Base-by-base conservation (phyloP, 345 rosid genomes). In the Carallia brachiata region DNA sequence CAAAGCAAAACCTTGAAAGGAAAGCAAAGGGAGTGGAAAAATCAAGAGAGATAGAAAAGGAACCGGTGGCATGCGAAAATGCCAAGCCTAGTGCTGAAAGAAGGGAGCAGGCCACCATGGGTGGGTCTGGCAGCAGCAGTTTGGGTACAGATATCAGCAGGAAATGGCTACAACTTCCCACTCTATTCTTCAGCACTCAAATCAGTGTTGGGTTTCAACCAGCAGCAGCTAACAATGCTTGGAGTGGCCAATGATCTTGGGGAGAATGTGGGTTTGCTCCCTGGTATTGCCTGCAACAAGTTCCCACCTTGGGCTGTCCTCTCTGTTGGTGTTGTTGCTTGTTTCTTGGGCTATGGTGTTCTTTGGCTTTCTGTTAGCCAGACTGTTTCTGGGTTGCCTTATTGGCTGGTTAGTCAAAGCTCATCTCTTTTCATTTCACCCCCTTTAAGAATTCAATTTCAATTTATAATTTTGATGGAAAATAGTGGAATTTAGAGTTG, bases 161-260 rank as follows among this genome's bases (percentile, higher is more conserved):
- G 94, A 54, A 90, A 73, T 75, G 63, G 70, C 36, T 77, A 81
- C 77, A 95, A 84, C 78, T 95, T 95, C 83, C 92, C 98, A 3
- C 90, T 95, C 16, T 95, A 84, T 77, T 90, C 98, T 4, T 57
- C 89, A 5, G 79, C 91, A 1, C 74, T 95, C 32, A 95, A 95
- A 82, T 86, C 88, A 39, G 94, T 90, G 0, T 47, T 90, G 77
- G 98, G 98, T 1, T 86, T 80, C 66, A 90, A 53, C 47, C 99
- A 95, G 81, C 96, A 85, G 72, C 97, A 90, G 71, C 19, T 95
- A 55, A 90, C 98, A 6, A 84, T 95, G 48, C 77, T 95, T 19
- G 99, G 99, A 3, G 99, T 95, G 55, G 99, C 99, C 53, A 85
- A 82, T 85, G 99, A 95, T 78, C 65, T 95, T 40, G 98, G 99